phyloP scores from a whole-genome alignment of 2,329 filamentous ascomycete genomes.

The Aspergillus texensis region DNA sequence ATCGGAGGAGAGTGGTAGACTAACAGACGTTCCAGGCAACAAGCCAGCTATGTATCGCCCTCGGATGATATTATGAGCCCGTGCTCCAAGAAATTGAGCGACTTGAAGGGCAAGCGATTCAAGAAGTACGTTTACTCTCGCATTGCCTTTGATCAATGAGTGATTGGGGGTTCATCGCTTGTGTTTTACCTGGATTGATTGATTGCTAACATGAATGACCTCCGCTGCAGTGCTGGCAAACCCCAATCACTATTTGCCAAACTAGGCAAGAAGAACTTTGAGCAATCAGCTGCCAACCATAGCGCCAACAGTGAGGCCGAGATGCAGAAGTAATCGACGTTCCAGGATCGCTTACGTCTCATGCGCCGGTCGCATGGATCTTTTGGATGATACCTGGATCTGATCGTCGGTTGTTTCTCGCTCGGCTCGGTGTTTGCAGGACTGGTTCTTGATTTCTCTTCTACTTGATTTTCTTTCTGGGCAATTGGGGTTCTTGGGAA shows the following conservation, averaged over 20 bases:
- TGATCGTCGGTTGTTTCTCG: conserved; percentile 6
- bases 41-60: conserved; percentile 49
- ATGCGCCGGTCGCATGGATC: conserved; percentile 17
- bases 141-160: neutral
- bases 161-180: too few relatives aligned
- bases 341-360: neutral
- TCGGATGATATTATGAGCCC: conserved; percentile 55
- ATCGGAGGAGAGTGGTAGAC: neutral
- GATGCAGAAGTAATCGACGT: neutral
- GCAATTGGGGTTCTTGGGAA: conserved; percentile 4
- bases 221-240: conserved; percentile 36
- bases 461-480: conserved; percentile 1
- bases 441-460: conserved; percentile 18
- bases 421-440: conserved; percentile 1
- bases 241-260: conserved; percentile 52
- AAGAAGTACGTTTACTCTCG: conserved; percentile 42
- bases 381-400: neutral
- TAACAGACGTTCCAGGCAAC: conserved; percentile 25
- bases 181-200: too few relatives aligned
- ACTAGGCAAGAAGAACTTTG: conserved; percentile 48
- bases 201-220: neutral
- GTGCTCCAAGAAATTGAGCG: conserved; percentile 53
- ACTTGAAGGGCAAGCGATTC: conserved; percentile 53
- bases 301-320: conserved; percentile 7
- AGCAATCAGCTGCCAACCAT: conserved; percentile 36